Evolutionary conservation across 768 basidiomycete species (phyloP).

Genomic region (Termitomyces sp.): DNA sequence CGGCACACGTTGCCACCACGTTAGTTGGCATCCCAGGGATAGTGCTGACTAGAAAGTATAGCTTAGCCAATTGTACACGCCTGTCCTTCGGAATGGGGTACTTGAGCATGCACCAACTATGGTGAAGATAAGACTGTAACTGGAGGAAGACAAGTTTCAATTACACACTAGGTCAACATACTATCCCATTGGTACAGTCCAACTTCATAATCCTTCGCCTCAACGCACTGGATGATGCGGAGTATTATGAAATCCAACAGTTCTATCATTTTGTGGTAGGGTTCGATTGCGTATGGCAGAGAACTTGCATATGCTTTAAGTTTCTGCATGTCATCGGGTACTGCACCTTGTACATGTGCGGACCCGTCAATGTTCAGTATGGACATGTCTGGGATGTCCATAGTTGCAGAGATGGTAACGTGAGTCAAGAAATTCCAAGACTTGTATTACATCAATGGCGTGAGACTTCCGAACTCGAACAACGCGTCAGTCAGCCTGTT

Average conservation of each 20-base stretch:
- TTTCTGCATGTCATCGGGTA: slow-evolving; percentile 47
- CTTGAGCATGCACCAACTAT: slow-evolving; percentile 77
- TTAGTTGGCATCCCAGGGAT: slow-evolving; percentile 74
- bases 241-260: slow-evolving; percentile 70
- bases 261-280: slow-evolving; percentile 68
- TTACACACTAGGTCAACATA: slow-evolving; percentile 65
- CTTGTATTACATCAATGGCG: not conserved
- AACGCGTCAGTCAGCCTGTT: slow-evolving; percentile 14
- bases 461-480: slow-evolving; percentile 1
- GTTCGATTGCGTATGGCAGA: slow-evolving; percentile 75
- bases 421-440: slow-evolving; percentile 6
- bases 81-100: slow-evolving; percentile 83
- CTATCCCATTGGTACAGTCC: slow-evolving; percentile 79
- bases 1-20: slow-evolving; percentile 61
- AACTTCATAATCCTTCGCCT: slow-evolving; percentile 79
- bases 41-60: slow-evolving; percentile 74
- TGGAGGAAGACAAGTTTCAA: slow-evolving; percentile 1
- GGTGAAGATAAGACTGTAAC: slow-evolving; percentile 6
- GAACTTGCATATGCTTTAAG: slow-evolving; percentile 57
- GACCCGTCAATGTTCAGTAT: slow-evolving; percentile 37
- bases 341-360: slow-evolving; percentile 12
- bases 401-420: slow-evolving; percentile 11
- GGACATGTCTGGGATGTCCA: slow-evolving; percentile 46
- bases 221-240: slow-evolving; percentile 66
- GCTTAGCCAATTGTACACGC: slow-evolving; percentile 64